Percentiles rank a stretch among this genome's conserved stretches.
Evolutionary conservation across 192 early-diverging fungal genomes (phyloP).

Genomic region (Globomyces pollinis-pini): DNA sequence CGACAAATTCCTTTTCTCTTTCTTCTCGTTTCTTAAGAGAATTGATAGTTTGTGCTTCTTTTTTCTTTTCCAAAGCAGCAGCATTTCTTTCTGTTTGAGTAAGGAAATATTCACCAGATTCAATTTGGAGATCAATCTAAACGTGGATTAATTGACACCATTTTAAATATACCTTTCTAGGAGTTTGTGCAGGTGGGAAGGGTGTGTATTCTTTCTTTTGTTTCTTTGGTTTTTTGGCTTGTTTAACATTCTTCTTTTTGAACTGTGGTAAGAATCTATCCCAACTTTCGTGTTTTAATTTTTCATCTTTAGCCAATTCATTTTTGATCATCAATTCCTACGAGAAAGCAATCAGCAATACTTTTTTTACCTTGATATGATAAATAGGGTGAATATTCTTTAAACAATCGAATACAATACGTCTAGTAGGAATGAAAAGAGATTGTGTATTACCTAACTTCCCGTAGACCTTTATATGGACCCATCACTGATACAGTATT

Average conservation of each 20-base stretch:
- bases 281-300: conserved; percentile 89
- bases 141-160: too few relatives aligned
- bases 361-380: conserved; percentile 91
- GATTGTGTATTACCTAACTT: conserved; percentile 40
- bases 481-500: conserved; percentile 96
- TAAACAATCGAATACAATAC: conserved; percentile 94
- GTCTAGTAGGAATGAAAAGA: conserved; percentile 19
- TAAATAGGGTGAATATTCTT: conserved; percentile 99
- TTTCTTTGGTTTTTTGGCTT: conserved; percentile 56
- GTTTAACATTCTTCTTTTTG: conserved; percentile 80
- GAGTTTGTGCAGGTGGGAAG: conserved; percentile 81
- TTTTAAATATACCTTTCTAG: conserved; percentile 59
- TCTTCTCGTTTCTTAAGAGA: conserved; percentile 60
- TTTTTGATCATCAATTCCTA: conserved; percentile 98
- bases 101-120: conserved; percentile 95
- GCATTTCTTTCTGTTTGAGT: conserved; percentile 27
- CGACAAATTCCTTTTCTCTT: conserved; percentile 72
- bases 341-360: conserved; percentile 38
- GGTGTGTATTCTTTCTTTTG: conserved; percentile 82
- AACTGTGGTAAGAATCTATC: conserved; percentile 96
- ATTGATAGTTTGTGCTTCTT: conserved; percentile 62
- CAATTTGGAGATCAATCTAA: conserved; percentile 81
- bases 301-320: conserved; percentile 94
- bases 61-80: conserved; percentile 58
- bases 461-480: conserved; percentile 78